Conservation (phyloP, 371 early-diverging fungal species). For the Circinella minor region DNA sequence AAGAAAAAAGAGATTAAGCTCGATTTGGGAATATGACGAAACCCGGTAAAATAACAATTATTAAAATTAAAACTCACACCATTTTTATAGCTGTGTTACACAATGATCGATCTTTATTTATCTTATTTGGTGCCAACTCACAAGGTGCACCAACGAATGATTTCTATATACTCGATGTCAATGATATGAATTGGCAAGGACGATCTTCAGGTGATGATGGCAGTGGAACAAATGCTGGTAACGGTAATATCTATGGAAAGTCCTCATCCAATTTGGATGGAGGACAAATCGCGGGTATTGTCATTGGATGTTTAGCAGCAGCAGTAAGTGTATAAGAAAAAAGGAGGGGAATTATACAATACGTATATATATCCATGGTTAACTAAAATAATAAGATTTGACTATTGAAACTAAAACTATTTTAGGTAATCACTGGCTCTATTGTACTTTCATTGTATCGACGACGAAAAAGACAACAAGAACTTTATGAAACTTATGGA, state of each 20-base stretch:
- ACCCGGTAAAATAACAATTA: not conserved
- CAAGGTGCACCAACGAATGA: conserved; percentile 18
- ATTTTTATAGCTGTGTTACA: conserved; percentile 16
- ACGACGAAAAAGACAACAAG: not conserved
- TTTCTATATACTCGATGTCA: conserved; percentile 18
- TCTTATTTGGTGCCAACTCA: conserved; percentile 23
- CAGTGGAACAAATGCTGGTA: not conserved
- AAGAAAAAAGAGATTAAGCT: not conserved
- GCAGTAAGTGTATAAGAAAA: not conserved
- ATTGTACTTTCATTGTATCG: not conserved
- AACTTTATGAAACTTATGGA: not conserved
- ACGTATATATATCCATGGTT: no score
- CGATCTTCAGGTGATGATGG: conserved; percentile 39
- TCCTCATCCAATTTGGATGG: conserved; percentile 1
- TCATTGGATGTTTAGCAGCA: conserved; percentile 8
- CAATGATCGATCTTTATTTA: conserved; percentile 19
- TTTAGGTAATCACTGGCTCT: not conserved
- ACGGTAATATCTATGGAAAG: not conserved
- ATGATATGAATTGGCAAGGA: conserved; percentile 15
- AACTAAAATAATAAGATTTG: not conserved
- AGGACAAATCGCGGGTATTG: conserved; percentile 8
- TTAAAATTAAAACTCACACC: not conserved
- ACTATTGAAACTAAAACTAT: not conserved
- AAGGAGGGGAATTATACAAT: no score
- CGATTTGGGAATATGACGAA: not conserved